Evolutionary conservation across 768 basidiomycete species (phyloP).

Genomic region (Austroboletus eburneus): DNA sequence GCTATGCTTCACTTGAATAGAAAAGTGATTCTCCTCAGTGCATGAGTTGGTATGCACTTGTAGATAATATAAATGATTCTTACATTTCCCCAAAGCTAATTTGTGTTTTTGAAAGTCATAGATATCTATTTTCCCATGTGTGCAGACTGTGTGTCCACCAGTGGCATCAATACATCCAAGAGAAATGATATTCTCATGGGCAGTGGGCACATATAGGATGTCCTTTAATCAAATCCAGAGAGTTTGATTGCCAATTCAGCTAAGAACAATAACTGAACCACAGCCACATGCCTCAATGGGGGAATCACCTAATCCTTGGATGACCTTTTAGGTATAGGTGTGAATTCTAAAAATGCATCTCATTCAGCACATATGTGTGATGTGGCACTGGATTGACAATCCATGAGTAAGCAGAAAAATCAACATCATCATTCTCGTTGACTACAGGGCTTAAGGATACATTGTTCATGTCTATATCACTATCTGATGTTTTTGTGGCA

Average conservation of each 20-base stretch:
- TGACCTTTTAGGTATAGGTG: neutral
- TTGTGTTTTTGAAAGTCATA: neutral
- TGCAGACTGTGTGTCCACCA: neutral
- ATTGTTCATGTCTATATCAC: neutral
- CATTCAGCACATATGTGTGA: constrained; percentile 1
- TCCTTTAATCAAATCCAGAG: neutral
- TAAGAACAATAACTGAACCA: neutral
- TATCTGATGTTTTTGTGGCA: neutral
- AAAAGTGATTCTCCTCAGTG: no score
- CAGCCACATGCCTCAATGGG: neutral
- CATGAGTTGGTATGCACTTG: neutral
- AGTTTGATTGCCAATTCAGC: neutral
- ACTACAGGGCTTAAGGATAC: neutral
- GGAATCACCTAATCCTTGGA: neutral
- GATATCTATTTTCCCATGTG: neutral
- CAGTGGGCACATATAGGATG: neutral
- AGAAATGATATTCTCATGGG: constrained; percentile 3
- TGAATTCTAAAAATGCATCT: neutral
- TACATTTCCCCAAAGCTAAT: neutral
- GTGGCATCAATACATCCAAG: neutral
- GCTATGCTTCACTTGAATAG: no score
- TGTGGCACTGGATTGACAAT: neutral
- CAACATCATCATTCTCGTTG: neutral
- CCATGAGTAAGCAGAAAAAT: constrained; percentile 8
- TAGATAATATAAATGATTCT: neutral